Evolutionary conservation across 306 rosid species (phyloP).

Genomic region (Medicago lupulina): DNA sequence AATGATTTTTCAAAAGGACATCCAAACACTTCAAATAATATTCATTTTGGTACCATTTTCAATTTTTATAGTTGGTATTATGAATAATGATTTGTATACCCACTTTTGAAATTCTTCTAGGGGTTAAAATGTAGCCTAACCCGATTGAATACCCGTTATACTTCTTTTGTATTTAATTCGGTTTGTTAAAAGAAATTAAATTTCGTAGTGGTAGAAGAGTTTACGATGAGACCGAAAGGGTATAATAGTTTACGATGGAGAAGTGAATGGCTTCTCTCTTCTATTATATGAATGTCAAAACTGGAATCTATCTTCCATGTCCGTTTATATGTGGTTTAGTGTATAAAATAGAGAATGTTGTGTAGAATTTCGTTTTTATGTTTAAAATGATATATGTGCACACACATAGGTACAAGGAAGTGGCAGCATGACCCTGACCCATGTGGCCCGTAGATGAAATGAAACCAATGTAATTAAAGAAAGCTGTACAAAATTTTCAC

Average conservation of each 20-base stretch:
- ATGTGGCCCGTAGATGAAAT: conserved; percentile 42
- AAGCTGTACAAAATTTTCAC: conserved; percentile 42
- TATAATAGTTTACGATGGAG: background rate
- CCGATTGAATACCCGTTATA: too few relatives aligned
- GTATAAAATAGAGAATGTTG: background rate
- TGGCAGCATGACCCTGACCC: conserved; percentile 50
- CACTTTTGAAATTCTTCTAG: too few relatives aligned
- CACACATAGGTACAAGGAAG: conserved; percentile 25
- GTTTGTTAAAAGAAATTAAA: too few relatives aligned
- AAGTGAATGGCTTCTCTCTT: background rate
- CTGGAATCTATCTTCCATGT: background rate
- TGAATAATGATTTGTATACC: too few relatives aligned
- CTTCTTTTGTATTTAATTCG: too few relatives aligned
- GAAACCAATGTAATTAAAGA: conserved; percentile 41
- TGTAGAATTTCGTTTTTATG: background rate
- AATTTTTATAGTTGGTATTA: too few relatives aligned
- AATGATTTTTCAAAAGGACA: too few relatives aligned
- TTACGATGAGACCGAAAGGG: background rate
- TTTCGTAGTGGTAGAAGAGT: background rate
- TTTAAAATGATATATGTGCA: background rate
- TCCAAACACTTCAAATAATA: too few relatives aligned
- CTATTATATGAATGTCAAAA: background rate
- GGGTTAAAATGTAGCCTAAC: too few relatives aligned
- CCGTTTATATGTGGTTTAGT: background rate
- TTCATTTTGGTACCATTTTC: too few relatives aligned